A percentile compares a stretch with the other conserved stretches of the same genome.
Conservation (phyloP, 108 stramenopile genomes). For the Cafeteria roenbergensis region DNA sequence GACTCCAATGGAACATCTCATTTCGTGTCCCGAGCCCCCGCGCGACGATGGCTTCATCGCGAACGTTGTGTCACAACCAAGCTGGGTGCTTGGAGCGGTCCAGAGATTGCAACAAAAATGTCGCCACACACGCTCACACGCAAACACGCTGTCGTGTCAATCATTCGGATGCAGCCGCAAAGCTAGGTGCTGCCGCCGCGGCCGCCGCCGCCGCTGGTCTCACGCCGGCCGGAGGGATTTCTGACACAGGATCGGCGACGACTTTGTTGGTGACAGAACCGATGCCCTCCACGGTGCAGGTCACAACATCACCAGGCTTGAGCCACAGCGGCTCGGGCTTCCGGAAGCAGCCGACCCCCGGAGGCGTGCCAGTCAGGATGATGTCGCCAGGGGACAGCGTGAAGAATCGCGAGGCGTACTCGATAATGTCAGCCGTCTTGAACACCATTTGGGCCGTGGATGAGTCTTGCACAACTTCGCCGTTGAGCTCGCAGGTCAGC, state of each 20-base stretch:
- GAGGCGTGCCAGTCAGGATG: conserved; percentile 53
- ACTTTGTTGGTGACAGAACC: conserved; percentile 26
- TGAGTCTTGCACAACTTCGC: conserved; percentile 36
- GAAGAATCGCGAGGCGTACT: conserved; percentile 46
- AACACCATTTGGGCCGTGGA: conserved; percentile 43
- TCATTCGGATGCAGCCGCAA: no score
- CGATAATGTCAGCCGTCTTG: conserved; percentile 32
- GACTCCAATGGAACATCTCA: no score
- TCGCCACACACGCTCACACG: no score
- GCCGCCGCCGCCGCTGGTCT: no score
- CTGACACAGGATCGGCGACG: neutral
- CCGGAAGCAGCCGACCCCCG: conserved; percentile 52
- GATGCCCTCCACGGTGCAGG: conserved; percentile 51
- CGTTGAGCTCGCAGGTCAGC: conserved; percentile 42
- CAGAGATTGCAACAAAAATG: no score
- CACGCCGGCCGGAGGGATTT: no score
- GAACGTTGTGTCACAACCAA: no score
- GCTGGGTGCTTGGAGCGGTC: no score
- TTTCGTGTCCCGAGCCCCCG: no score
- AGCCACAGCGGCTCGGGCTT: conserved; percentile 49
- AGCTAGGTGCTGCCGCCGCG: no score
- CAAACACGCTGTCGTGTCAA: no score
- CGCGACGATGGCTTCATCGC: no score
- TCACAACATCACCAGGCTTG: conserved; percentile 44
- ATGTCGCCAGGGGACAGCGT: conserved; percentile 51